Conservation (phyloP, 2,329 filamentous ascomycete genomes). For the Chrysoporthe cubensis region DNA sequence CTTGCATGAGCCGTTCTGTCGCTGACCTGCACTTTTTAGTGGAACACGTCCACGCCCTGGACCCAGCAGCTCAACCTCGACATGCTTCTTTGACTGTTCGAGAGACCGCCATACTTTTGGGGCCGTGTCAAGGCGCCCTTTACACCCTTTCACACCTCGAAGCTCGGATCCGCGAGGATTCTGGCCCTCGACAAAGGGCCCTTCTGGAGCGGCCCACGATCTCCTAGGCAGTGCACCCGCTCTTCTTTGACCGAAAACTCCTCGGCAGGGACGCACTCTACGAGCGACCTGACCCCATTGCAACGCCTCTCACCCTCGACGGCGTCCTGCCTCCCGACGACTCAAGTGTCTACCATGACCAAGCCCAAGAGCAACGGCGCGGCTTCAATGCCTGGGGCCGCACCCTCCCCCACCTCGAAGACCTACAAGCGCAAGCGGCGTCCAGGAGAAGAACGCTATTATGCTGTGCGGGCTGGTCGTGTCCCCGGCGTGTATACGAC, state of each 20-base stretch:
- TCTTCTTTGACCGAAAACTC: slow-evolving; percentile 12
- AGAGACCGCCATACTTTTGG: slow-evolving; percentile 3
- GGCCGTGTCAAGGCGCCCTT: neutral
- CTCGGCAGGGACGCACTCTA: slow-evolving; percentile 6
- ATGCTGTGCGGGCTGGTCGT: slow-evolving; percentile 63
- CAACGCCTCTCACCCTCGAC: slow-evolving; percentile 7
- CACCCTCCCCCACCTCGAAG: slow-evolving; percentile 18
- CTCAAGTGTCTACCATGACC: slow-evolving; percentile 21
- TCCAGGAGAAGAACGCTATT: slow-evolving; percentile 56
- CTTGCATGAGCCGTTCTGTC: neutral
- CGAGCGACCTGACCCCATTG: neutral
- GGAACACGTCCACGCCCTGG: slow-evolving; percentile 13
- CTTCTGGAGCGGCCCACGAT: neutral
- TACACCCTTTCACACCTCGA: neutral
- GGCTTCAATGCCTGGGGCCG: slow-evolving; percentile 4
- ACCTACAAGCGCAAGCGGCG: slow-evolving; percentile 52
- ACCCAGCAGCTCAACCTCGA: neutral
- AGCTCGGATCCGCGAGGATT: neutral
- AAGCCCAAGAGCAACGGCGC: slow-evolving; percentile 15
- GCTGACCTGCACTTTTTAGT: slow-evolving; percentile 15
- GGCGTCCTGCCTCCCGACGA: slow-evolving; percentile 21
- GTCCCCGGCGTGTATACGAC: slow-evolving; percentile 64
- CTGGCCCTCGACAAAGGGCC: neutral
- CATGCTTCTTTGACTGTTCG: slow-evolving; percentile 11
- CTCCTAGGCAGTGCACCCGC: neutral